Evolutionary conservation across 192 early-diverging fungal species (phyloP).

Genomic region (Mortierella claussenii): DNA sequence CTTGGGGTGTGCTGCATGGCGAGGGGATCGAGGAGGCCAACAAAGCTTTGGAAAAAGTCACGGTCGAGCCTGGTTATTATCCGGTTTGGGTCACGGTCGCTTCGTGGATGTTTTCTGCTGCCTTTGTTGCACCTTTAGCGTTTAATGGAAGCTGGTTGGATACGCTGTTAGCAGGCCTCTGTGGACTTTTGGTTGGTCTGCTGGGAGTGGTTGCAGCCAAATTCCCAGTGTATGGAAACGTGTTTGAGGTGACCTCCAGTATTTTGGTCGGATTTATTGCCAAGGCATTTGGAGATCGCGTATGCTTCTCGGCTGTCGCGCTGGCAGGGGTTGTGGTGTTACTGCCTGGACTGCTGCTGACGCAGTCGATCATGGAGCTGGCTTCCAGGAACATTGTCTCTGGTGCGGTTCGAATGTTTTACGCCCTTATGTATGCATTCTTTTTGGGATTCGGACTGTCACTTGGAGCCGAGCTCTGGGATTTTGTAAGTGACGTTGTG

Average conservation of each 20-base stretch:
- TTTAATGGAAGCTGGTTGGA: conserved; percentile 67
- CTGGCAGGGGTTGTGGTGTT: conserved; percentile 71
- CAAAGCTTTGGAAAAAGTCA: conserved; percentile 62
- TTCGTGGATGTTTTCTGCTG: conserved; percentile 49
- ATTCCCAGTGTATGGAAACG: conserved; percentile 70
- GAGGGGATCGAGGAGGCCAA: conserved; percentile 67
- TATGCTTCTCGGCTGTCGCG: conserved; percentile 72
- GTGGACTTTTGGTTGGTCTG: conserved; percentile 64
- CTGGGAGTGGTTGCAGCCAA: conserved; percentile 71
- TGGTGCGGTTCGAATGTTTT: conserved; percentile 85
- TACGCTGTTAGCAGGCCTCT: conserved; percentile 52
- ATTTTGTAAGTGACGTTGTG: conserved; percentile 22
- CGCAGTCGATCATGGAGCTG: conserved; percentile 88
- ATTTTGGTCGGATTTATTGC: conserved; percentile 72
- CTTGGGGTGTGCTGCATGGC: conserved; percentile 71
- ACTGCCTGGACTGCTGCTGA: conserved; percentile 82
- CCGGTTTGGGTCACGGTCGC: conserved; percentile 51
- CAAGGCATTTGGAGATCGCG: conserved; percentile 64
- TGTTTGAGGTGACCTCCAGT: conserved; percentile 77
- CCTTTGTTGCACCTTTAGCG: conserved; percentile 65
- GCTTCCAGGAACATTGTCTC: conserved; percentile 88
- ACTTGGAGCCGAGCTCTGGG: conserved; percentile 59
- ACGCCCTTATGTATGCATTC: conserved; percentile 82
- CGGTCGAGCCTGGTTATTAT: conserved; percentile 51
- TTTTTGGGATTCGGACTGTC: conserved; percentile 80